Percentiles rank a stretch among this genome's conserved stretches.
These are phyloP conservation scores for Solanum etuberosum DNA, from an alignment of 257 asterid genomes.

Conservation along the genomic window DNA sequence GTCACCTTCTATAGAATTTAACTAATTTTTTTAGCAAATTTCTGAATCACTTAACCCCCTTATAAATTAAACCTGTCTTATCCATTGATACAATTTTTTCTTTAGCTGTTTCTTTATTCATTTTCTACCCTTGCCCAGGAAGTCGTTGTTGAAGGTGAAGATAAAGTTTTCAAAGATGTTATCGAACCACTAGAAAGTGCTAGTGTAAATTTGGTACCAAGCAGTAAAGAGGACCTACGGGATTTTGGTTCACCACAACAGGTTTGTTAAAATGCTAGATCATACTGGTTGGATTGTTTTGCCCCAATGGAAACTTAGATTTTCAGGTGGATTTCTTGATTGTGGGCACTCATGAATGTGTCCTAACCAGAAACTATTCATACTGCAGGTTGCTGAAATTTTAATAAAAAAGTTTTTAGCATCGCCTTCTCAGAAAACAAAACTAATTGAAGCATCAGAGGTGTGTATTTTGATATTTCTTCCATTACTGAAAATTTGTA, in stretches of 20 bases:
- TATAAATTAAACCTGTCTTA: background rate
- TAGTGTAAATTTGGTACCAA: conserved; percentile 70
- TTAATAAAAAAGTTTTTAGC: conserved; percentile 63
- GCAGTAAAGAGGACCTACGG: conserved; percentile 71
- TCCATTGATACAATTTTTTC: background rate
- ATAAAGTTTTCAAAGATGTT: conserved; percentile 92
- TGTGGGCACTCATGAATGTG: background rate
- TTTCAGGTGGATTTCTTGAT: background rate
- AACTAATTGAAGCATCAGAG: conserved; percentile 81
- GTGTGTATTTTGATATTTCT: conserved; percentile 14
- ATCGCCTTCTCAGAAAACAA: conserved; percentile 74
- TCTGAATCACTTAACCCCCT: background rate
- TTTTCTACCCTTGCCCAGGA: conserved; percentile 31
- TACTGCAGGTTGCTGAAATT: conserved; percentile 63
- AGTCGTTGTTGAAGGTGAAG: conserved; percentile 81
- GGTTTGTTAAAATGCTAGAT: conserved; percentile 28
- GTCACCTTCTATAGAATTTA: background rate
- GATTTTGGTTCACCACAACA: conserved; percentile 78
- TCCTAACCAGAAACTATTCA: background rate
- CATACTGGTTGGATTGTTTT: background rate
- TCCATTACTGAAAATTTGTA: background rate
- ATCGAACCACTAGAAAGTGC: conserved; percentile 93
- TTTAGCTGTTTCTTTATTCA: background rate
- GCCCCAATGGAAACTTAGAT: background rate
- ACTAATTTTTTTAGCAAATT: background rate